Evolutionary conservation across 2,329 filamentous ascomycete species (phyloP).

Genomic region (Pseudohalonectria lignicola): DNA sequence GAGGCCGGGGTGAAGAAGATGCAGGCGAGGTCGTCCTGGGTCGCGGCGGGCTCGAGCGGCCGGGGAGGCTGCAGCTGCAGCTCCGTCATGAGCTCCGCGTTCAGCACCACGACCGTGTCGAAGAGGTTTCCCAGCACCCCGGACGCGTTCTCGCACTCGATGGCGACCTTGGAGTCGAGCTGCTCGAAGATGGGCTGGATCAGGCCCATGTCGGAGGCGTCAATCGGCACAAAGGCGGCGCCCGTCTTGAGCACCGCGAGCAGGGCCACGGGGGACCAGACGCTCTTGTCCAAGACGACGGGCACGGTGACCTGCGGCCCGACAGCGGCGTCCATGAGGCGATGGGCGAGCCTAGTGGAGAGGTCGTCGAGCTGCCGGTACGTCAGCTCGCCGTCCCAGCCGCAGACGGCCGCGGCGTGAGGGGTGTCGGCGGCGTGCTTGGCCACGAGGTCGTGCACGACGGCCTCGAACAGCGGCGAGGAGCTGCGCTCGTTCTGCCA

Average conservation of each 20-base stretch:
- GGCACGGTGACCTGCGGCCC: slow-evolving; percentile 46
- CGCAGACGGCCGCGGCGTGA: slow-evolving; percentile 27
- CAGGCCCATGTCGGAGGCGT: slow-evolving; percentile 28
- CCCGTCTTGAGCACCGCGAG: slow-evolving; percentile 49
- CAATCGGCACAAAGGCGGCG: slow-evolving; percentile 38
- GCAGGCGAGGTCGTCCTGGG: slow-evolving; percentile 41
- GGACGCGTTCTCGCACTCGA: slow-evolving; percentile 31
- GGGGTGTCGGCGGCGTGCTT: slow-evolving; percentile 25
- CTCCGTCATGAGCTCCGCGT: slow-evolving; percentile 1
- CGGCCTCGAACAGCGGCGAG: slow-evolving; percentile 25
- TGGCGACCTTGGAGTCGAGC: slow-evolving; percentile 29
- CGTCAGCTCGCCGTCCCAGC: slow-evolving; percentile 32
- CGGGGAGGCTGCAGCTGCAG: slow-evolving; percentile 1
- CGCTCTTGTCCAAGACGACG: slow-evolving; percentile 58
- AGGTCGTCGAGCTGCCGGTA: slow-evolving; percentile 27
- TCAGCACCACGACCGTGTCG: slow-evolving; percentile 23
- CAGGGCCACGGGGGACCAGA: slow-evolving; percentile 58
- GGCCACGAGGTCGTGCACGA: slow-evolving; percentile 32
- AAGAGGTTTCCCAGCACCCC: slow-evolving; percentile 26
- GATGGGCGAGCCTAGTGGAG: slow-evolving; percentile 25
- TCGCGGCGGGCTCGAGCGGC: slow-evolving; percentile 9
- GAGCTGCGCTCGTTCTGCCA: slow-evolving; percentile 35
- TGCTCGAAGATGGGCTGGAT: slow-evolving; percentile 30
- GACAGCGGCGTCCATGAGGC: slow-evolving; percentile 28
- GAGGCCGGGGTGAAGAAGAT: slow-evolving; percentile 50